Evolutionary conservation across 202 grass and related monocot species (phyloP).

Genomic region (Saccharum hybrid): DNA sequence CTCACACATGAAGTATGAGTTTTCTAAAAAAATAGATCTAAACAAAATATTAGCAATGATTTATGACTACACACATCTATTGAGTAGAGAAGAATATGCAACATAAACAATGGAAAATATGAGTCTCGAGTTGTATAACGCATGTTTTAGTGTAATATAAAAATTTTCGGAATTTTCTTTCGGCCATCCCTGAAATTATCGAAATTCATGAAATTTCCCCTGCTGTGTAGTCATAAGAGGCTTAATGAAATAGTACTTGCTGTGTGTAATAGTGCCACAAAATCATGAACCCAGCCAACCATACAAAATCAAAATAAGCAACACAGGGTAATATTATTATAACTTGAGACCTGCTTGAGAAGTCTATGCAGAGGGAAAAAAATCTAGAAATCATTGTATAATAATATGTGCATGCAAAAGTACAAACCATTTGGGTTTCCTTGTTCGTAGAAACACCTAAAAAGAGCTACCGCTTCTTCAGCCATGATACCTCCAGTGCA

Average conservation of each 20-base stretch:
- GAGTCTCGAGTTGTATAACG: background rate
- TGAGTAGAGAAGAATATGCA: background rate
- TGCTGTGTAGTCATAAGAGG: background rate
- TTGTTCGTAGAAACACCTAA: constrained; percentile 90
- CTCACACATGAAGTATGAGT: background rate
- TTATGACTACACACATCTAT: background rate
- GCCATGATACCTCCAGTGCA: constrained; percentile 78
- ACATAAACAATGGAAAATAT: background rate
- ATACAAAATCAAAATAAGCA: constrained; percentile 7
- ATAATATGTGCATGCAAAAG: constrained; percentile 21
- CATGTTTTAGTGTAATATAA: too few relatives aligned
- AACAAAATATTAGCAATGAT: background rate
- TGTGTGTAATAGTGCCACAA: background rate
- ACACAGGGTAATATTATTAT: background rate
- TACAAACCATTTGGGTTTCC: constrained; percentile 87
- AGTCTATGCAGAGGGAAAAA: constrained; percentile 25
- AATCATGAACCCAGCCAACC: constrained; percentile 11
- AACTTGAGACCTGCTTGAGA: constrained; percentile 12
- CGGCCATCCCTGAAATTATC: background rate
- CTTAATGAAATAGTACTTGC: constrained; percentile 8
- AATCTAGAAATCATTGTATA: constrained; percentile 18
- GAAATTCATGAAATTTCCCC: background rate
- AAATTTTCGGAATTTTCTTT: background rate
- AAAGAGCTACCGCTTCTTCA: constrained; percentile 76
- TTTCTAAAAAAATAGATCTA: background rate